Conservation (phyloP, 2,329 filamentous ascomycete genomes). For the Neofusicoccum sp. region DNA sequence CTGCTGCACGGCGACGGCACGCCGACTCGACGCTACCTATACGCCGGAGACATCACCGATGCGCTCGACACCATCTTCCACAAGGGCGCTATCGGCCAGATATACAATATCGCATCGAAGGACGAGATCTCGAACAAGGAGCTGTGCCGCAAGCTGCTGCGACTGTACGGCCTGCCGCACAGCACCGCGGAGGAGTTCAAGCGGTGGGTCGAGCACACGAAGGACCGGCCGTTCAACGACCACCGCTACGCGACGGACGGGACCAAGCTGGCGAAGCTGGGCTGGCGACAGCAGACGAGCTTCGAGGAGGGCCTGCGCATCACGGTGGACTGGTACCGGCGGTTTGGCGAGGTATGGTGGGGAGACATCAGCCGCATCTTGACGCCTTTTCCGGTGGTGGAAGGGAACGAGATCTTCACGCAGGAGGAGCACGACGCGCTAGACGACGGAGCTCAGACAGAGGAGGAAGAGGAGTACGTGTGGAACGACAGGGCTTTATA, state of each 20-base stretch:
- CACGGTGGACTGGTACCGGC: conserved; percentile 44
- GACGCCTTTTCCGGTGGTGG: conserved; percentile 42
- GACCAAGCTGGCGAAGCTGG: conserved; percentile 39
- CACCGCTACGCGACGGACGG: conserved; percentile 44
- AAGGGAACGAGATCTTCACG: conserved; percentile 44
- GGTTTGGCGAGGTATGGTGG: conserved; percentile 45
- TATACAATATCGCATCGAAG: conserved; percentile 80
- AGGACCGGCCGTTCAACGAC: conserved; percentile 68
- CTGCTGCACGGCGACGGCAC: conserved; percentile 77
- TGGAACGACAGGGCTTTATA: conserved; percentile 34
- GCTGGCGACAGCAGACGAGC: conserved; percentile 39
- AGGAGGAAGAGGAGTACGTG: conserved; percentile 26
- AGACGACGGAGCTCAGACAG: conserved; percentile 16
- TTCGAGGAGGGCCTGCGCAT: conserved; percentile 40
- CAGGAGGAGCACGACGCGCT: conserved; percentile 43
- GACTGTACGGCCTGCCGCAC: conserved; percentile 58
- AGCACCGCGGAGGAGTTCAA: conserved; percentile 51
- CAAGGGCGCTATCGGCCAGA: conserved; percentile 71
- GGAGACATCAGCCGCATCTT: conserved; percentile 43
- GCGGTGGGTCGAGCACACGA: conserved; percentile 72
- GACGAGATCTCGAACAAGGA: conserved; percentile 77
- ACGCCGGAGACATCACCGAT: conserved; percentile 76
- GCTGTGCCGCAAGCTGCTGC: conserved; percentile 67
- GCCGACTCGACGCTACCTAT: conserved; percentile 75
- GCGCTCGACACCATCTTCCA: conserved; percentile 85